A percentile compares a stretch with the other conserved stretches of the same genome.
Conservation (phyloP, 495 filamentous ascomycete genomes). For the Podospora appendiculata region DNA sequence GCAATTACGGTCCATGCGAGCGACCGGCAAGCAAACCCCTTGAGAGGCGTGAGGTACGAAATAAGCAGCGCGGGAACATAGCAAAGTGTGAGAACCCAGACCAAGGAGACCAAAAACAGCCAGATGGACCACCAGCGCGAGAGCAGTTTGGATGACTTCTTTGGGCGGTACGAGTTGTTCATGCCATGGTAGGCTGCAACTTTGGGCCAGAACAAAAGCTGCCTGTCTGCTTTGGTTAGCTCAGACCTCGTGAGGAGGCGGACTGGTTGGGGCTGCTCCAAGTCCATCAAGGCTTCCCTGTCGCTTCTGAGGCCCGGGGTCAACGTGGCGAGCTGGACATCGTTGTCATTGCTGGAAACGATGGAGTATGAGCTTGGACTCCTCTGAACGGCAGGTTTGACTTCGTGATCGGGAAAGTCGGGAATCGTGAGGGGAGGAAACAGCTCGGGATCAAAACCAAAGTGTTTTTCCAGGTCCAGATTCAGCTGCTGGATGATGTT, state of each 20-base stretch:
- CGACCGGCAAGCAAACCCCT: constrained; percentile 5
- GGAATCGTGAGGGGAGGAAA: constrained; percentile 1
- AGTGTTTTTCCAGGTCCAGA: constrained; percentile 1
- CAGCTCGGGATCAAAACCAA: not conserved
- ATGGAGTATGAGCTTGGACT: too few species aligned
- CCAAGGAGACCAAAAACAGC: not conserved
- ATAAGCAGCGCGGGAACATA: constrained; percentile 5
- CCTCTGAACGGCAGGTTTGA: too few species aligned
- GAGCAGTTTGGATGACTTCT: not conserved
- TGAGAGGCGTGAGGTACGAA: constrained; percentile 5
- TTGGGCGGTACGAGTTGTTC: constrained; percentile 6
- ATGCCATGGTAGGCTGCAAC: constrained; percentile 4
- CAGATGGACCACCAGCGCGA: not conserved
- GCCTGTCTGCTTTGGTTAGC: not conserved
- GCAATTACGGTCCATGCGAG: constrained; percentile 5
- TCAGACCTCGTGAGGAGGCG: not conserved
- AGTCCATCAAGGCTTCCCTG: not conserved
- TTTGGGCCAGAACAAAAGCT: constrained; percentile 1
- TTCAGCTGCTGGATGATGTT: constrained; percentile 9
- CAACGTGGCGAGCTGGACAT: not conserved
- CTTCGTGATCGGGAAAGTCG: not conserved
- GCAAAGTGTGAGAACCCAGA: not conserved
- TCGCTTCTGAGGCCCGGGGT: not conserved
- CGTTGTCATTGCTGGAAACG: not conserved
- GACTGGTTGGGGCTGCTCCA: not conserved